Conservation (phyloP, 495 filamentous ascomycete species). For the Aspergillus sclerotioniger region DNA sequence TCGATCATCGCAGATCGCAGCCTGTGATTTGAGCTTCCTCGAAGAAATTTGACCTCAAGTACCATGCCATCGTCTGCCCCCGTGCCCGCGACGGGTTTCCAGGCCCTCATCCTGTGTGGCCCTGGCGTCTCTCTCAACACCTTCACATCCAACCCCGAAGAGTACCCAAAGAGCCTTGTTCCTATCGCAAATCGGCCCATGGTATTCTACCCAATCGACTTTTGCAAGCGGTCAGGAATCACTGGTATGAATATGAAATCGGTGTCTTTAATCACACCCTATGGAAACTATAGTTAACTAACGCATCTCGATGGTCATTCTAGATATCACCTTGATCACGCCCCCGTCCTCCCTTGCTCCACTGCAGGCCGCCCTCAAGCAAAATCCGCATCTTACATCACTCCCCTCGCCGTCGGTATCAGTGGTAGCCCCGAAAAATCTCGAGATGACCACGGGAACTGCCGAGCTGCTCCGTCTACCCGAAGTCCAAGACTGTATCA, state of each 20-base stretch:
- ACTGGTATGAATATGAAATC: too few relatives aligned
- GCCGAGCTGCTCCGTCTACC: constrained; percentile 84
- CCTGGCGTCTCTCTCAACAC: constrained; percentile 88
- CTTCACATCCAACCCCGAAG: constrained; percentile 85
- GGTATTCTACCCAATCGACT: constrained; percentile 93
- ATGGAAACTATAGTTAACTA: neutral
- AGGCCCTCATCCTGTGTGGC: constrained; percentile 90
- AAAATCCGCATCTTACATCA: constrained; percentile 82
- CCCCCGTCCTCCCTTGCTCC: constrained; percentile 70
- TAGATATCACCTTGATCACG: constrained; percentile 82
- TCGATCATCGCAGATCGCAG: too few relatives aligned
- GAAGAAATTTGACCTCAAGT: neutral
- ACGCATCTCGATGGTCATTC: constrained; percentile 1
- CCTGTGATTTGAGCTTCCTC: too few relatives aligned
- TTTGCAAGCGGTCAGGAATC: too few relatives aligned
- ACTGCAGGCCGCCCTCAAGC: constrained; percentile 74
- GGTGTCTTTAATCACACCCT: too few relatives aligned
- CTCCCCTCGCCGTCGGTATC: constrained; percentile 72
- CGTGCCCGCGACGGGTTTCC: constrained; percentile 76
- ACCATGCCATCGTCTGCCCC: constrained; percentile 31
- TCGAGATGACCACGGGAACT: constrained; percentile 79
- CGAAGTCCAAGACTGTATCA: constrained; percentile 68
- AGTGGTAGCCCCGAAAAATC: constrained; percentile 67
- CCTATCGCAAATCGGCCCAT: constrained; percentile 94
- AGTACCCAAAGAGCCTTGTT: constrained; percentile 85